Percentiles rank a stretch among this genome's conserved stretches.
Conservation (phyloP, 73 alveolate genomes). For the Blepharisma japonicum region DNA sequence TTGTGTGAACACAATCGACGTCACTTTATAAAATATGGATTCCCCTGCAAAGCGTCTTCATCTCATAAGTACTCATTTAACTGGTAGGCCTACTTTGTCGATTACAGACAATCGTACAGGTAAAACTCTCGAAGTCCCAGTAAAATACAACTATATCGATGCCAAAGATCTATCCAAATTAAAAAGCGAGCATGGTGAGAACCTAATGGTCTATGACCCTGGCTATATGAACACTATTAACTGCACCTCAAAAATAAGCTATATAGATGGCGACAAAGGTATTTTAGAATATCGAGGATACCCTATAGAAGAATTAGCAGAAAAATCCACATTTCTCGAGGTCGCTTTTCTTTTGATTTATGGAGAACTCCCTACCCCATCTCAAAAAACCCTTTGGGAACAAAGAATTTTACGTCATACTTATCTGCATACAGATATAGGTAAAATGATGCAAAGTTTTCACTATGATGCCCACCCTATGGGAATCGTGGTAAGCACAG, state of each 20-base stretch:
- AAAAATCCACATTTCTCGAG: constrained; percentile 76
- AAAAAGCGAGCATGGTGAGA: constrained; percentile 63
- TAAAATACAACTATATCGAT: constrained; percentile 59
- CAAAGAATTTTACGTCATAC: constrained; percentile 26
- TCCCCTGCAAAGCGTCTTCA: neutral
- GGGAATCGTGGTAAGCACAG: constrained; percentile 84
- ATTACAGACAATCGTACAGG: constrained; percentile 37
- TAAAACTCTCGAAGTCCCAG: constrained; percentile 48
- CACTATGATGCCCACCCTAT: constrained; percentile 93
- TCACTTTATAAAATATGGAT: neutral
- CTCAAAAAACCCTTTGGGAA: constrained; percentile 54
- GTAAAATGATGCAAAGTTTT: constrained; percentile 64
- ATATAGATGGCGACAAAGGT: constrained; percentile 91
- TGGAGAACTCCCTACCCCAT: constrained; percentile 87
- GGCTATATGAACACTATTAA: constrained; percentile 86
- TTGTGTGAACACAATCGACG: too few relatives aligned
- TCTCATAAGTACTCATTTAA: neutral
- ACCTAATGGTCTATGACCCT: constrained; percentile 80
- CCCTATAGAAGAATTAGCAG: constrained; percentile 88
- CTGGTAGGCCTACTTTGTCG: constrained; percentile 34
- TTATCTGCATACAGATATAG: constrained; percentile 9
- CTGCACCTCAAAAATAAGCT: constrained; percentile 79
- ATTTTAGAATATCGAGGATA: constrained; percentile 91
- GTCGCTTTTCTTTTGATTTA: constrained; percentile 77
- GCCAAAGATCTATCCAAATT: constrained; percentile 71